These are phyloP conservation scores for Cutaneotrichosporon sp. DNA, from an alignment of 1,284 basidiomycete genomes.

Conservation along the genomic window DNA sequence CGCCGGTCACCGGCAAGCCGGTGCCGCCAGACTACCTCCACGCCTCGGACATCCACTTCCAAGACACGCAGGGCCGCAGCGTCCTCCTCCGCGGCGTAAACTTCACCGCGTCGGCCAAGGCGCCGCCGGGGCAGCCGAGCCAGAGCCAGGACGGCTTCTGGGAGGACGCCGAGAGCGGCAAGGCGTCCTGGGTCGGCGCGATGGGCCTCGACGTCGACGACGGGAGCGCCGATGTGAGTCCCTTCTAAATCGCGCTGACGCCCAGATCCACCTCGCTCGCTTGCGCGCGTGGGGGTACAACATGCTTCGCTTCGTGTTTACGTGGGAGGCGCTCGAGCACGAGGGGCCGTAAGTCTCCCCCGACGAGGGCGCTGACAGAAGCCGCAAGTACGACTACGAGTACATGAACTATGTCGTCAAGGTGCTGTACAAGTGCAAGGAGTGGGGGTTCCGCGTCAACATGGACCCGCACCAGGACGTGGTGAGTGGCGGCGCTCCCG, in stretches of 20 bases:
- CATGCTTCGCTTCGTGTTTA: slow-evolving; percentile 84
- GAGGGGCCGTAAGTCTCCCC: slow-evolving; percentile 76
- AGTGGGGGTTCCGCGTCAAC: slow-evolving; percentile 90
- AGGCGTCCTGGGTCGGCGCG: slow-evolving; percentile 67
- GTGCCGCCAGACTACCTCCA: slow-evolving; percentile 59
- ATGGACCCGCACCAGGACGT: slow-evolving; percentile 97
- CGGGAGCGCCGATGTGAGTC: slow-evolving; percentile 50
- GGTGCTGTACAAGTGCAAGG: slow-evolving; percentile 85
- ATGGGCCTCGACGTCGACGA: slow-evolving; percentile 67
- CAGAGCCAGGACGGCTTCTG: slow-evolving; percentile 77
- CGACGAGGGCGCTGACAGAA: slow-evolving; percentile 43
- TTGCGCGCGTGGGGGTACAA: slow-evolving; percentile 94
- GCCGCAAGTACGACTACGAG: slow-evolving; percentile 85
- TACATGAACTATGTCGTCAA: slow-evolving; percentile 91
- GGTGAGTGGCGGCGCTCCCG: too few relatives aligned
- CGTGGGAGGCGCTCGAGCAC: slow-evolving; percentile 94
- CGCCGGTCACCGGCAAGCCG: slow-evolving; percentile 68
- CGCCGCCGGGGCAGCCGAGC: slow-evolving; percentile 70
- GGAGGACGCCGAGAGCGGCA: slow-evolving; percentile 72
- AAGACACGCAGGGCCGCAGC: slow-evolving; percentile 79
- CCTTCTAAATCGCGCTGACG: neutral
- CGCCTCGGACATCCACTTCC: slow-evolving; percentile 72
- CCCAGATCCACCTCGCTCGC: slow-evolving; percentile 83
- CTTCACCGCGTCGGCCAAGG: slow-evolving; percentile 84
- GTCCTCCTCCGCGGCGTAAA: slow-evolving; percentile 90